Conservation (phyloP, 306 rosid species). For the Oemleria cerasiformis region DNA sequence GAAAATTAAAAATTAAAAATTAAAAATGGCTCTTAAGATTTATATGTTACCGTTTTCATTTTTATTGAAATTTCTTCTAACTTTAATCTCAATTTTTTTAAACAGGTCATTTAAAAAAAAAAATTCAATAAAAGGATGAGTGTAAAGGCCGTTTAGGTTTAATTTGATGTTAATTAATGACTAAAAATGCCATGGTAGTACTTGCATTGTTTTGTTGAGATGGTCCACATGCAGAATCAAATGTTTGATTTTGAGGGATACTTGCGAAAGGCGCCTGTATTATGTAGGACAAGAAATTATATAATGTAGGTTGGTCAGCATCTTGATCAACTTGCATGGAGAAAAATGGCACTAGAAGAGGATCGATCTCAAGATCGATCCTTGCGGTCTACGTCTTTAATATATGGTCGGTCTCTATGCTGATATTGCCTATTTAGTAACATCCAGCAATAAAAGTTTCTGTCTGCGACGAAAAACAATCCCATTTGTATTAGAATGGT, state of each 20-base stretch:
- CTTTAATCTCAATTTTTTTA: too few species aligned
- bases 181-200: too few species aligned
- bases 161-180: too few species aligned
- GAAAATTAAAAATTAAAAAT: too few species aligned
- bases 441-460: not conserved
- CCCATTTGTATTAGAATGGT: too few species aligned
- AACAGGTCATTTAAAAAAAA: too few species aligned
- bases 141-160: too few species aligned
- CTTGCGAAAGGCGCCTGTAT: not conserved
- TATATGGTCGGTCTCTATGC: not conserved
- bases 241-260: not conserved
- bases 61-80: not conserved
- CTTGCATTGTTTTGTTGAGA: not conserved
- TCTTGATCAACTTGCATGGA: not conserved
- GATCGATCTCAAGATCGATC: not conserved
- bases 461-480: not conserved
- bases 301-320: not conserved
- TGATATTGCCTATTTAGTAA: not conserved
- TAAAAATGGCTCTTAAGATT: too few species aligned
- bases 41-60: constrained; percentile 8
- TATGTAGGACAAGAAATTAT: constrained; percentile 13
- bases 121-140: too few species aligned
- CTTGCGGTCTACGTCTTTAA: not conserved
- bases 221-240: constrained; percentile 31
- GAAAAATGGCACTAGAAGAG: not conserved